Conservation (phyloP, 169 alveolate genomes). For the Plasmodium fragile region DNA sequence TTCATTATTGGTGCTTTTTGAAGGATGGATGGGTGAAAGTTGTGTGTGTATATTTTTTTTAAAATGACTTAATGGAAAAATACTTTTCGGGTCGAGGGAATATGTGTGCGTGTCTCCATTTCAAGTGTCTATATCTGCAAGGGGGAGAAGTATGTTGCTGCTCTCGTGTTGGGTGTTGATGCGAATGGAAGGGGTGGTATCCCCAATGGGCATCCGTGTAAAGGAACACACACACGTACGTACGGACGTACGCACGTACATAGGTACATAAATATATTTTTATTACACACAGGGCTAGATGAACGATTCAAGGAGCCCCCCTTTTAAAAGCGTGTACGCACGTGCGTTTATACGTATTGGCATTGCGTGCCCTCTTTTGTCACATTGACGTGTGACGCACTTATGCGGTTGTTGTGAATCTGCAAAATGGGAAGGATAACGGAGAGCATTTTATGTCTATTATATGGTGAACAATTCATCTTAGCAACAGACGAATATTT, state of each 20-base stretch:
- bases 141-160: not conserved
- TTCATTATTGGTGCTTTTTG: slow-evolving; percentile 29
- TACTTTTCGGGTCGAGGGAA: not conserved
- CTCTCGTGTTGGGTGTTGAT: not conserved
- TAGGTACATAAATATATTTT: not conserved
- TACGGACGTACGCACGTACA: not conserved
- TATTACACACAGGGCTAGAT: not conserved
- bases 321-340: not conserved
- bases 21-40: not conserved
- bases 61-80: not conserved
- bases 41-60: not conserved
- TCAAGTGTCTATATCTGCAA: not conserved
- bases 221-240: not conserved
- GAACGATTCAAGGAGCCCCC: not conserved
- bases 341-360: not conserved
- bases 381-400: not conserved
- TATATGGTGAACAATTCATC: not conserved
- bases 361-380: not conserved
- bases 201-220: not conserved
- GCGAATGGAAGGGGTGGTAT: not conserved
- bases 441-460: not conserved
- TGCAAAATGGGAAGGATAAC: not conserved
- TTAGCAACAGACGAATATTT: not conserved
- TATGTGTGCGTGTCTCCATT: not conserved
- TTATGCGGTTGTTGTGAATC: not conserved